These are phyloP conservation scores for Blastomyces gilchristii DNA, from an alignment of 2,329 filamentous ascomycete genomes.

Conservation along the genomic window DNA sequence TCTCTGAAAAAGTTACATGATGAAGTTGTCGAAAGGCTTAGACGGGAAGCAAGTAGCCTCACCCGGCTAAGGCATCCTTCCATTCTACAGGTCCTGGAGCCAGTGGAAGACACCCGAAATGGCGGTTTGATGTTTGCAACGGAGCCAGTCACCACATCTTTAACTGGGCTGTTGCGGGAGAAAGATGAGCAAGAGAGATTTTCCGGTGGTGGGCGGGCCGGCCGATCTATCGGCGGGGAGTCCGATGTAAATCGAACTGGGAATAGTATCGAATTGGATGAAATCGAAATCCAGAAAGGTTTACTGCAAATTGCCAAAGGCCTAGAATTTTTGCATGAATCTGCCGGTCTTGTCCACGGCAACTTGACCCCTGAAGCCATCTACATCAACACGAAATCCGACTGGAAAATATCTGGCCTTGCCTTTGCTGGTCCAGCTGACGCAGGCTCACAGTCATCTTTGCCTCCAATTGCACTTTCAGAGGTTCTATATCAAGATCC, in stretches of 20 bases:
- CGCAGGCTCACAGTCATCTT: slow-evolving; percentile 62
- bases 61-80: slow-evolving; percentile 84
- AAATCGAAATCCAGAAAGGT: slow-evolving; percentile 95
- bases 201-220: slow-evolving; percentile 59
- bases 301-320: slow-evolving; percentile 87
- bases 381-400: slow-evolving; percentile 90
- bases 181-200: slow-evolving; percentile 77
- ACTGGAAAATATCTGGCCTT: slow-evolving; percentile 97
- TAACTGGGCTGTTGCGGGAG: slow-evolving; percentile 69
- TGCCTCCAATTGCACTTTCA: slow-evolving; percentile 69
- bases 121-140: slow-evolving; percentile 94
- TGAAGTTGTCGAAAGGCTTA: slow-evolving; percentile 81
- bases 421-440: slow-evolving; percentile 77
- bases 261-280: slow-evolving; percentile 84
- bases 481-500: slow-evolving; percentile 80
- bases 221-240: slow-evolving; percentile 72
- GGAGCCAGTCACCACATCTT: slow-evolving; percentile 79
- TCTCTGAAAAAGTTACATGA: slow-evolving; percentile 73
- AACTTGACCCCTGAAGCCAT: slow-evolving; percentile 91
- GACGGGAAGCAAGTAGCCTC: slow-evolving; percentile 81
- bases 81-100: slow-evolving; percentile 84
- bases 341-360: slow-evolving; percentile 83
- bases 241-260: slow-evolving; percentile 61
- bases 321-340: slow-evolving; percentile 89
- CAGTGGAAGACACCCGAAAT: slow-evolving; percentile 84